A percentile compares a stretch with the other conserved stretches of the same genome.
Evolutionary conservation across 208 protist genomes (phyloP).

Genomic region (Leishmania tropica): DNA sequence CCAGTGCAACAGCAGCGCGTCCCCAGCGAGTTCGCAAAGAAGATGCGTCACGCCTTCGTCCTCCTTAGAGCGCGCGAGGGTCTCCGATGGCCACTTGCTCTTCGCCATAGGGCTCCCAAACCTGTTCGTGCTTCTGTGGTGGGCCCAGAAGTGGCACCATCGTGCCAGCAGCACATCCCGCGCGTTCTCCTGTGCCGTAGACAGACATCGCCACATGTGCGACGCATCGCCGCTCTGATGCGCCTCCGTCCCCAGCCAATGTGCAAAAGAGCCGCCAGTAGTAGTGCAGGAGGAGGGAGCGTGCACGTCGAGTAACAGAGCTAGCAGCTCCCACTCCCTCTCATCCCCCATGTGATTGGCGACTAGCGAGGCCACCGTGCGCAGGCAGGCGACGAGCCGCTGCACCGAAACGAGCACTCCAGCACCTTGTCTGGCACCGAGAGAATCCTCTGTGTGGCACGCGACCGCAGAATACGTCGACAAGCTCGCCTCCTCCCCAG

Average conservation of each 20-base stretch:
- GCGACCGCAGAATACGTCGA: background rate
- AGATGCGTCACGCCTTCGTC: background rate
- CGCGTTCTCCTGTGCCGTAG: background rate
- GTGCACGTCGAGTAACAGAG: conserved; percentile 7
- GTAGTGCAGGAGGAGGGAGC: background rate
- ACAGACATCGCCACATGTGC: background rate
- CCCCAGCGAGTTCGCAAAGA: background rate
- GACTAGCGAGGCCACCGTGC: background rate
- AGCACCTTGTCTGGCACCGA: background rate
- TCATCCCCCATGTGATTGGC: background rate
- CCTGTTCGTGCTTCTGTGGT: background rate
- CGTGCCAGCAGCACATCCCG: background rate
- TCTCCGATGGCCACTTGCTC: background rate
- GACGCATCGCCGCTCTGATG: background rate
- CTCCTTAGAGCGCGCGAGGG: background rate
- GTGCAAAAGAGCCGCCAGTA: background rate
- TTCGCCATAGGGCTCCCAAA: background rate
- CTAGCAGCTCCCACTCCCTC: conserved; percentile 21
- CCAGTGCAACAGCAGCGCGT: background rate
- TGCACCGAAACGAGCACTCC: background rate
- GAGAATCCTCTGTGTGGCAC: background rate
- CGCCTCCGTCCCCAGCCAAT: conserved; percentile 1
- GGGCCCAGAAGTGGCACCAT: background rate
- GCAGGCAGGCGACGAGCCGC: conserved; percentile 1
- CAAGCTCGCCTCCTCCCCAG: background rate